Evolutionary conservation across 208 protist species (phyloP).

Genomic region (Trypanosoma boissoni): DNA sequence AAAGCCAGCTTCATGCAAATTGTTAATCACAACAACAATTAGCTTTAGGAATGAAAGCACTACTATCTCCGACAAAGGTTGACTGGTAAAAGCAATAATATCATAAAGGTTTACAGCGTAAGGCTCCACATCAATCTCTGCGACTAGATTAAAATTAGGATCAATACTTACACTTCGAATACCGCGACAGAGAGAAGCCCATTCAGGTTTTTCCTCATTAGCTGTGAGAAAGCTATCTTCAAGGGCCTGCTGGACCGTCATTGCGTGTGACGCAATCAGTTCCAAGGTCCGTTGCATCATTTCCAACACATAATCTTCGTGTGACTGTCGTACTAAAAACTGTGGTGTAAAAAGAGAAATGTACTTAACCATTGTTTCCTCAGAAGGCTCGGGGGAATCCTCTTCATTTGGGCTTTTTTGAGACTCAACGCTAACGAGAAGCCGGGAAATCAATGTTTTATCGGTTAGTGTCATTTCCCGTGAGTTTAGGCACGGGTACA

Average conservation of each 20-base stretch:
- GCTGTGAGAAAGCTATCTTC: conserved; percentile 3
- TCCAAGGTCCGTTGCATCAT: conserved; percentile 13
- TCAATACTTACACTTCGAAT: conserved; percentile 54
- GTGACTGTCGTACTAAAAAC: no score
- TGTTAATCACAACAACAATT: conserved; percentile 34
- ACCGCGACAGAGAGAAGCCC: conserved; percentile 51
- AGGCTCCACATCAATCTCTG: conserved; percentile 52
- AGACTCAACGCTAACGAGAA: no score
- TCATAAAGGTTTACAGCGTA: conserved; percentile 59
- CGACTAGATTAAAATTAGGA: conserved; percentile 52
- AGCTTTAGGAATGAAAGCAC: conserved; percentile 49
- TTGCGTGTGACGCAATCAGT: conserved; percentile 17
- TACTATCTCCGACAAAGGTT: conserved; percentile 34
- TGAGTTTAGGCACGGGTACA: no score
- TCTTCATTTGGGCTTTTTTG: no score
- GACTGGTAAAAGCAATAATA: conserved; percentile 41
- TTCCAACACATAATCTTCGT: neutral
- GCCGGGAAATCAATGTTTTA: no score
- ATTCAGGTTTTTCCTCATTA: no score
- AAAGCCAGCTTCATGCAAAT: conserved; percentile 56
- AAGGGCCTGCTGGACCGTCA: conserved; percentile 6
- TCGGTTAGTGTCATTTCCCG: no score
- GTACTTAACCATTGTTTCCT: no score
- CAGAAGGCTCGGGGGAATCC: no score
- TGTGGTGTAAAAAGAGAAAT: no score